Base-by-base conservation (phyloP, 495 filamentous ascomycete species). In the Neurospora intermedia region DNA sequence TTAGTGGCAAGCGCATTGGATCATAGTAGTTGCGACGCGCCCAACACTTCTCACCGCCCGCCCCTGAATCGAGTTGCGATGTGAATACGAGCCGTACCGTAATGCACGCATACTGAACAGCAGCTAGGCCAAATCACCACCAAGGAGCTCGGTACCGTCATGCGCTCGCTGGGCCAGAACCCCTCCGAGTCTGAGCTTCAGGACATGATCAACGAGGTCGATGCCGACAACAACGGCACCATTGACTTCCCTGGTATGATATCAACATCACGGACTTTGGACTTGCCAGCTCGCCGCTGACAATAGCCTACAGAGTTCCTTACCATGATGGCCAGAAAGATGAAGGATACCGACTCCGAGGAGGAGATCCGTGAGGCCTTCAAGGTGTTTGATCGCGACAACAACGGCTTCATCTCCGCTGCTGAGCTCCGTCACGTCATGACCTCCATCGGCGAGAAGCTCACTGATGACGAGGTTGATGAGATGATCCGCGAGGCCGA, bases 151-250 rank as follows among this genome's bases (percentile, higher is more conserved):
- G 96, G 96, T 81, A 98, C 96, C 69, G 96, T 99, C 78, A 99
- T 99, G 96, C 91, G 96, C 84, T 98, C 95, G n/a, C 90, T 99
- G 73, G 96, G 96, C 84, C 96, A 99, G 85, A 99, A 98, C 87
- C 96, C 96, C 73, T 97, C 94, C 80, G 95, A 98, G 87, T 97
- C 94, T 71, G 96, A 99, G 85, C 87, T 99, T 75, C 96, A 98
- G 85, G 96, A 98, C 82, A 98, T 99, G 96, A 98, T 99, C 87
- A 98, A 98, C 87, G 96, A 98, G 87, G 96, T 99, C 73, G 96
- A 99, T 79, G 94, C 96, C 80, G 95, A 98, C 86, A 98, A 98
- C 89, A 99, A 98, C 81, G 96, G 96, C 84, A 98, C 96, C 75
- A 99, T 99, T 78, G 96, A 99, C 83, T 99, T 99, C 84, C 95